Evolutionary conservation across 345 rosid species (phyloP).

Genomic region (Pistacia vera): DNA sequence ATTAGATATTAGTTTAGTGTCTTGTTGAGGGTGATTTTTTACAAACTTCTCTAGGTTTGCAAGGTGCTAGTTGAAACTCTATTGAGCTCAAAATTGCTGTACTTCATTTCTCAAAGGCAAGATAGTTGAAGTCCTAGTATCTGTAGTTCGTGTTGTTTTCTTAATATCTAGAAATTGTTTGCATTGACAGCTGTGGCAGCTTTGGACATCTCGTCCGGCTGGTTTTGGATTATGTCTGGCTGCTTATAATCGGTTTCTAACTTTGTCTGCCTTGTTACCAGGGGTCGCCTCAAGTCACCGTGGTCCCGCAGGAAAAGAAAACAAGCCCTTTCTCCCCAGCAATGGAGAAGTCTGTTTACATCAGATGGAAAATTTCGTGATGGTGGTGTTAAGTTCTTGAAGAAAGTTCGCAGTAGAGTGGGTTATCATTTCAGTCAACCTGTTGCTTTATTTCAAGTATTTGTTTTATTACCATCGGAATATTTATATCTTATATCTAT

Average conservation of each 20-base stretch:
- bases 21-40: not conserved
- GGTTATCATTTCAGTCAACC: constrained; percentile 35
- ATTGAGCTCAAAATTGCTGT: not conserved
- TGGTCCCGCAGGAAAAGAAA: constrained; percentile 87
- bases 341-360: constrained; percentile 74
- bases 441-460: not conserved
- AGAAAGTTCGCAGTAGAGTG: constrained; percentile 91
- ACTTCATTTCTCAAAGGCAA: not conserved
- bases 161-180: not conserved
- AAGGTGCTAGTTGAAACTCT: not conserved
- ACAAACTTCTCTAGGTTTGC: not conserved
- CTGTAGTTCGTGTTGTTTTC: not conserved
- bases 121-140: not conserved
- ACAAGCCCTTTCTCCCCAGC: constrained; percentile 66
- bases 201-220: not conserved
- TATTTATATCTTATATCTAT: constrained; percentile 20
- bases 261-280: constrained; percentile 26
- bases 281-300: constrained; percentile 78
- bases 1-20: not conserved
- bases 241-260: constrained; percentile 5
- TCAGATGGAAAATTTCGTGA: constrained; percentile 75
- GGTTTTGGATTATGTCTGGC: not conserved
- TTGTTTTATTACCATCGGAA: constrained; percentile 12
- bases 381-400: constrained; percentile 78
- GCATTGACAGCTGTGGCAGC: not conserved